Percentiles rank a stretch among this genome's conserved stretches.
phyloP scores from a whole-genome alignment of 306 rosid genomes.

The Vicia sativa region DNA sequence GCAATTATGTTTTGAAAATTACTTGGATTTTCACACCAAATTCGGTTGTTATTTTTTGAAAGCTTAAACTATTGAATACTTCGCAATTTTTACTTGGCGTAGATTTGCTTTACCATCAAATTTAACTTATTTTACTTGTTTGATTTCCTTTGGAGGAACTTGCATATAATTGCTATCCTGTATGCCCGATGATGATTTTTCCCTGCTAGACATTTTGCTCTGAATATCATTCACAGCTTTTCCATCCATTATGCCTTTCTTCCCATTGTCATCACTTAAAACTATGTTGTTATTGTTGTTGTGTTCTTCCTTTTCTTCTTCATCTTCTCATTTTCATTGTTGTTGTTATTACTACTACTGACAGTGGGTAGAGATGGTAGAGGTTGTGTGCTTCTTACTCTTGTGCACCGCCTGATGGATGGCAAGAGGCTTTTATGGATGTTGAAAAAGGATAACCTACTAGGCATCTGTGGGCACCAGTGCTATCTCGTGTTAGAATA shows the following conservation, averaged over 20 bases:
- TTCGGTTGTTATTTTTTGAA: too few relatives aligned
- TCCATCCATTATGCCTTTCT: conserved; percentile 37
- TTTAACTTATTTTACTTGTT: neutral
- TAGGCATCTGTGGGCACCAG: conserved; percentile 44
- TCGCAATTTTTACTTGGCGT: neutral
- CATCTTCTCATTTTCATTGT: neutral
- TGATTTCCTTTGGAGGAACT: neutral
- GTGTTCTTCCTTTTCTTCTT: neutral
- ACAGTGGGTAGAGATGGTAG: conserved; percentile 38
- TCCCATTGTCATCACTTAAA: neutral
- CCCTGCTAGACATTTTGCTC: conserved; percentile 10
- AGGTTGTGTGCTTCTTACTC: conserved; percentile 2
- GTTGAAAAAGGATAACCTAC: conserved; percentile 7
- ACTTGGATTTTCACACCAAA: too few relatives aligned
- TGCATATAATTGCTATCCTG: neutral
- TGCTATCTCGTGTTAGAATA: neutral
- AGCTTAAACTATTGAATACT: too few relatives aligned
- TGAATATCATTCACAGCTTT: neutral
- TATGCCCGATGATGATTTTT: conserved; percentile 37
- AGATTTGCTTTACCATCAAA: neutral
- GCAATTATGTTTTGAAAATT: too few relatives aligned
- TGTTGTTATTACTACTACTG: conserved; percentile 1
- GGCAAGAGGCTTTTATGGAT: conserved; percentile 42
- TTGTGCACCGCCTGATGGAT: conserved; percentile 7
- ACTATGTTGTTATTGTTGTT: neutral